Evolutionary conservation across 805 yeast species (phyloP).

Genomic region (Ogataea henricii): DNA sequence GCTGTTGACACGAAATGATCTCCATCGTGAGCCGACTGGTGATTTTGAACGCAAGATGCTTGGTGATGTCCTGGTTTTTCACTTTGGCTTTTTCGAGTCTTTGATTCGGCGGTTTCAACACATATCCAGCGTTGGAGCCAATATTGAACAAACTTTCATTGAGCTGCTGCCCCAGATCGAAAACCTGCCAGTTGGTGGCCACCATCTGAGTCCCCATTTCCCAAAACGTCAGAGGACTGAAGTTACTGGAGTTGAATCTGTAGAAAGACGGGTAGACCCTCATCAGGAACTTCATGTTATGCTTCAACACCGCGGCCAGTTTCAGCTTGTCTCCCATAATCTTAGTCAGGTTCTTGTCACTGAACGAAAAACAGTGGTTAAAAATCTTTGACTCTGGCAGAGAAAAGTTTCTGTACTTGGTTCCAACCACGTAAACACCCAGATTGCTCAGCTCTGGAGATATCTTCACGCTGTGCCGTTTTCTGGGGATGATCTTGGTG

Average conservation of each 20-base stretch:
- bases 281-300: constrained; percentile 73
- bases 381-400: constrained; percentile 79
- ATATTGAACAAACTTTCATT: constrained; percentile 79
- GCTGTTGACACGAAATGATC: constrained; percentile 79
- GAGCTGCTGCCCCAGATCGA: constrained; percentile 84
- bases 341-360: constrained; percentile 66
- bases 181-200: constrained; percentile 96
- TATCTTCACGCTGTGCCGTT: constrained; percentile 28
- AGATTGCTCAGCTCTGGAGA: constrained; percentile 52
- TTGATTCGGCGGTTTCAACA: constrained; percentile 61
- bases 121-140: constrained; percentile 67
- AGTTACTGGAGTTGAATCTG: constrained; percentile 77
- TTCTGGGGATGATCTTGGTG: constrained; percentile 25
- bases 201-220: constrained; percentile 87
- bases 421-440: constrained; percentile 74
- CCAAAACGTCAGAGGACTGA: constrained; percentile 82
- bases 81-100: constrained; percentile 20
- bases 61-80: constrained; percentile 16
- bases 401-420: constrained; percentile 78
- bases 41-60: constrained; percentile 25
- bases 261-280: constrained; percentile 85
- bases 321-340: constrained; percentile 66
- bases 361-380: constrained; percentile 85
- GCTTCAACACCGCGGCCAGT: constrained; percentile 62
- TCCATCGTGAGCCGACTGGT: constrained; percentile 38